Base-by-base conservation (phyloP, 495 filamentous ascomycete species). In the Aspergillus bridgeri region DNA sequence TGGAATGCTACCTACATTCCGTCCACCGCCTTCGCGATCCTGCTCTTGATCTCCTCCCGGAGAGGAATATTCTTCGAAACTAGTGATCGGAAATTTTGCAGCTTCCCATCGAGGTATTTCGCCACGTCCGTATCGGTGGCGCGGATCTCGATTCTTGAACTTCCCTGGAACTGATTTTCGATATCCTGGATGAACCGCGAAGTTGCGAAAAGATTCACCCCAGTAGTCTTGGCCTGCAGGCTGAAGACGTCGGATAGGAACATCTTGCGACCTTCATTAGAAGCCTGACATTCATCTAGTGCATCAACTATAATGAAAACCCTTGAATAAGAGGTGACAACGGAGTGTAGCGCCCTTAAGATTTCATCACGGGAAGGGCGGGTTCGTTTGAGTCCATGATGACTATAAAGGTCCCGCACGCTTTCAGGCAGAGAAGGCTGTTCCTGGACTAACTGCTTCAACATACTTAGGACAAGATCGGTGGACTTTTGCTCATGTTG, bases 221-320 rank as follows among this genome's bases (percentile, higher is more conserved):
- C 27, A 18, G 23, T 19, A 0, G 38, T 56, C 3, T 62, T 59
- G n/a, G n/a, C n/a, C n/a, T n/a, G n/a, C 15, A 70, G 23, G 2
- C 29, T 54, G 20, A 51, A 53, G 3, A 67, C 11, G 25, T 60
- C 42, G 2, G 52, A 5, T 15, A 72, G 45, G 15, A 67, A 51
- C 2, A 11, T 48, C 1, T 5, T 42, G 18, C 29, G 42, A 33
- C 72, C 54, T 13, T 38, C 53, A 42, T 66, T 60, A 0, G 44
- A 17, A 3, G 29, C 43, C 17, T 24, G 7, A 21, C 64, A 72
- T 62, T 75, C 72, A 42, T 75, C 72, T 0, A 75, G 51, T 5
- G 77, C 80, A 55, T 81, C 78, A 11, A 81, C 54, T 19, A 83
- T 57, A 43, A 82, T 62, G 55, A 73, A 68, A 8, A 60, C 47